Evolutionary conservation across 257 asterid genomes (phyloP), one percentile per base, ranked within the genome.

Genomic region (Nicotiana undulata): DNA sequence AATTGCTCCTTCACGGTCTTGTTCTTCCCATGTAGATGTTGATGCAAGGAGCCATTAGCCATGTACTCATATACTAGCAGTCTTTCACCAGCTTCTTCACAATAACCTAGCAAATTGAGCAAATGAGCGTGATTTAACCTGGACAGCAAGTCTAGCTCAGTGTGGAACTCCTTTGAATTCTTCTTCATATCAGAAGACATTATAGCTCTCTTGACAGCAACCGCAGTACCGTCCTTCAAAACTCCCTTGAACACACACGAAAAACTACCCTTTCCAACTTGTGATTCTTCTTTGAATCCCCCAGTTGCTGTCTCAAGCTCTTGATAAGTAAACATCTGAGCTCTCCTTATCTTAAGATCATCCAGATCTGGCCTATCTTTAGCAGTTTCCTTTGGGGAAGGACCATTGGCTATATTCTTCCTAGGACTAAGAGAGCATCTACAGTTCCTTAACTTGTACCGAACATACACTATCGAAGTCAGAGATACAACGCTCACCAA

Each of bases 11-110:
- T 93, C 20, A 40, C 7, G 26, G 85, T 87, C 26, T 78, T 85
- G 55, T 86, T 90, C 85, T 87, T 89, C 9, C 89, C 85, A 11
- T 94, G 98, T 59, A 93, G 93, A 67, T 93, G 97, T 56, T 94
- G 93, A 59, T 94, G 94, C 67, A 94, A 79, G 4, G 98, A 91
- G 56, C 98, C 98, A 77, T 94, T 94, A 31, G 98, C 94, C 98
- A 94, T 94, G 90, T 87, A 94, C 89, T 94, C 98, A 5, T 94
- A 93, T 26, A 94, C 98, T 3, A 94, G 84, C 72, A 94, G 95
- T 79, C 98, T 89, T 76, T 94, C 97, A 6, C 87, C 97, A 1
- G 92, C 91, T 84, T 94, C 97, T 75, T 94, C 98, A 76, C 98
- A 94, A 75, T 94, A 93, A 31, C 98, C 98, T 3, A 93, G 96